A percentile compares a stretch with the other conserved stretches of the same genome.
phyloP scores from a whole-genome alignment of 2,329 filamentous ascomycete species.

The Fusarium pseudoanthophilum region DNA sequence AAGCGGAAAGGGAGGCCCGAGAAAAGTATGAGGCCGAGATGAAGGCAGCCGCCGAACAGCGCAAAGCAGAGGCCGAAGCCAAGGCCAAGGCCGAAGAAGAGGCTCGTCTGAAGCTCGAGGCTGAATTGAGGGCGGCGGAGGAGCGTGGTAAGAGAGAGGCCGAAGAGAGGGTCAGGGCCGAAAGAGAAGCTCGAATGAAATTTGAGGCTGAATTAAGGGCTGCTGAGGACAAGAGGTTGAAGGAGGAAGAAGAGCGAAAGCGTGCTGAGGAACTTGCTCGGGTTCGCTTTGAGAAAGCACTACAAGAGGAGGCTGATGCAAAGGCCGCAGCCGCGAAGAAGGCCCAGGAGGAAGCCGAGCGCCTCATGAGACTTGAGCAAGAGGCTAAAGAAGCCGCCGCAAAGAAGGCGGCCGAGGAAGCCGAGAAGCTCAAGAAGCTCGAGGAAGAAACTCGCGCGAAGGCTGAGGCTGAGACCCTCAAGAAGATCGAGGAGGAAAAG shows the following conservation, averaged over 20 bases:
- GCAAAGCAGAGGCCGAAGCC: conserved; percentile 61
- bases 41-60: conserved; percentile 56
- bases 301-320: conserved; percentile 55
- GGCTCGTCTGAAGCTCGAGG: conserved; percentile 59
- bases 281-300: conserved; percentile 54
- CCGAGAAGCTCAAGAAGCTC: conserved; percentile 56
- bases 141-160: conserved; percentile 59
- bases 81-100: conserved; percentile 58
- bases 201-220: conserved; percentile 55
- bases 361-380: conserved; percentile 51
- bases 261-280: conserved; percentile 61
- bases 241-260: conserved; percentile 52
- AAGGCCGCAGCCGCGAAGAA: conserved; percentile 55
- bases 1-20: conserved; percentile 54
- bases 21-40: conserved; percentile 60
- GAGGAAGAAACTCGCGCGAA: conserved; percentile 55
- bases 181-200: conserved; percentile 52
- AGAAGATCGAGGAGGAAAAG: conserved; percentile 57
- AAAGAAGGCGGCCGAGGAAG: conserved; percentile 50
- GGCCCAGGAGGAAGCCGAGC: conserved; percentile 57
- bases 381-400: conserved; percentile 56
- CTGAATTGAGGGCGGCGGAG: conserved; percentile 57
- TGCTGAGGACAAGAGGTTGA: conserved; percentile 56
- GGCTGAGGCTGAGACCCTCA: conserved; percentile 51
- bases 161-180: conserved; percentile 57